Base-by-base conservation (phyloP, 2,329 filamentous ascomycete genomes). In the Sporothrix protearum region DNA sequence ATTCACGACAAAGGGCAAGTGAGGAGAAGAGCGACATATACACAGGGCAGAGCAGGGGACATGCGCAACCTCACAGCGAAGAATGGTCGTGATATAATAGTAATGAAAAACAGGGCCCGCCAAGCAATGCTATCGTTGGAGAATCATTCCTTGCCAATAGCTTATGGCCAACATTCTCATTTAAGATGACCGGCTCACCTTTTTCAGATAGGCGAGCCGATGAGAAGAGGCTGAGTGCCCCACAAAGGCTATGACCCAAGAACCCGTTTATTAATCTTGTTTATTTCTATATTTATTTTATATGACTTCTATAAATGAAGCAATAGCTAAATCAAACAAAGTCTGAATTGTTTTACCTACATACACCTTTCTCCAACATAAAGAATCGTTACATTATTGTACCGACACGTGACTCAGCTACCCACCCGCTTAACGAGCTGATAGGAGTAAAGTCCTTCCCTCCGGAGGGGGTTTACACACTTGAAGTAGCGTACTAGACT, bases 91-190 rank as follows among this genome's bases (percentile, higher is more conserved):
- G 33, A 39, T 22, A 39, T 61, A 19, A 61, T 61, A 33, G n/a
- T n/a, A n/a, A n/a, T n/a, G n/a, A n/a, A 61, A 61, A 25, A 61
- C n/a, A 42, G 57, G 57, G 57, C 33, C 57, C 9, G 57, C 57
- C 57, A n/a, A 7, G 1, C 49, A 19, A 25, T 51, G 49, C 49
- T 51, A 3, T 36, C 8, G 33, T 4, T 36, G 33, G 33, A 36
- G 33, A 36, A 36, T 42, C 39, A 36, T 9, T 14, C 39, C 10
- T 2, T 8, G 10, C 39, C n/a, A n/a, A n/a, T n/a, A n/a, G n/a
- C n/a, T n/a, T n/a, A n/a, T n/a, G n/a, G n/a, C n/a, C n/a, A n/a
- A n/a, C n/a, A n/a, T n/a, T n/a, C n/a, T n/a, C n/a, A n/a, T n/a
- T n/a, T 42, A 12, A 8, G 39, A 14, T 42, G 39, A 12, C 7